Base-by-base conservation (phyloP, 106 monocot species). In the Platanthera guangdongensis region DNA sequence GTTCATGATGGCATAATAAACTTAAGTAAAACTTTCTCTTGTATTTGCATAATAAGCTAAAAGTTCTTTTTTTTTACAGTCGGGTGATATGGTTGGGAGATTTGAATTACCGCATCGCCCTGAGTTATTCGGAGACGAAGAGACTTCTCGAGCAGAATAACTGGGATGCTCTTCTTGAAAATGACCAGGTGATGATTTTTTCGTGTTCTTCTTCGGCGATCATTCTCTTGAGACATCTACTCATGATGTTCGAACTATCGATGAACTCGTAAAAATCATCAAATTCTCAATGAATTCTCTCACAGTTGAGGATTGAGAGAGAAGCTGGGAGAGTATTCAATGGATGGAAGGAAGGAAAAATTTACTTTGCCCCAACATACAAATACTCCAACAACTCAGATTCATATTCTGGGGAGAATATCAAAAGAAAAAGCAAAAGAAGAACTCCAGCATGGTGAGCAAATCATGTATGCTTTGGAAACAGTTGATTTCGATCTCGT, bases 1-100 rank as follows among this genome's bases (percentile, higher is more conserved):
- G 3, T 39, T 39, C 2, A 39, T 3, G 39, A 39, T 39, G 39
- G 39, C 3, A 39, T 39, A 39, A 39, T 39, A 3, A 39, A 39
- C 39, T 39, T 1, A 2, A 39, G 39, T 39, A 39, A 39, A 39
- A 1, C 2, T 3, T 39, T 39, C 39, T 39, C 39, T 39, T 3
- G 3, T 39, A 25, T 39, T 39, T 39, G 39, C 39, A 39, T 39
- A 39, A 1, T 39, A 39, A 39, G 3, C 39, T 39, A 39, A 39
- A 39, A 39, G 39, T 2, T 39, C 2, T 39, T 25, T 25, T 39
- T 39, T 73, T 54, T 2, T 47, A 48, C 75, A 89, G 89, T 68
- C 86, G 86, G 25, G 82, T 86, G 6, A 84, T 90, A 72, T 90
- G 90, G 90, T 50, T 90, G 0, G 90, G 90, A 3, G 86, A 90